Evolutionary conservation across 129 eudicot species (phyloP), one percentile per base, ranked within the genome.

Genomic region (Ambrosia artemisiifolia): DNA sequence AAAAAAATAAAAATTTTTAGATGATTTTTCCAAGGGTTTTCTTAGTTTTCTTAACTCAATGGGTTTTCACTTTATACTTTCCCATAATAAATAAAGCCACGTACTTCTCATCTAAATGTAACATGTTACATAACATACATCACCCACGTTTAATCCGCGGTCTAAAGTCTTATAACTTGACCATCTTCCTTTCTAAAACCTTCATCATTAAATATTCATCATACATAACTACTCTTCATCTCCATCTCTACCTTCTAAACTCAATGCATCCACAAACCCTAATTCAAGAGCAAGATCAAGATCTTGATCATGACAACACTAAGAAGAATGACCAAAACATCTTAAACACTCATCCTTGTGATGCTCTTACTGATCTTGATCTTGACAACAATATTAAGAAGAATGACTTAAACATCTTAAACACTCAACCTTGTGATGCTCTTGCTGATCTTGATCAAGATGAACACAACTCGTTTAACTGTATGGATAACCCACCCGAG

Each of bases 401-500:
- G 17, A 59, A 59, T 40, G 51, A 38, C 16, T 30, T 16, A 51
- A 49, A 13, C 55, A 13, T 14, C 67, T 38, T 64, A 43, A 65
- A 38, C 51, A 40, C 32, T 72, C 46, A 72, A 12, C 47, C 3
- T 48, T 51, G 12, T 62, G 4, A 55, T 55, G 69, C 0, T 16
- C 51, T 6, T 66, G 28, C 1, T 47, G 67, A 68, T 57, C 9
- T 14, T 18, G 63, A 77, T 48, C 48, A 49, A 47, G 76, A 77
- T 40, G 66, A 38, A 61, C 36, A 47, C 13, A 43, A 11, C 61
- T 60, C 51, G 20, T 40, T 53, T 38, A 55, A 70, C 14, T 60
- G 54, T n/a, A 77, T 16, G 36, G 81, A 77, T 24, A 63, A 78
- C 49, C 91, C 88, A 14, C 86, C 88, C 38, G 86, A 86, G 34